phyloP scores from a whole-genome alignment of 2,329 filamentous ascomycete species.

The Venturia effusa region DNA sequence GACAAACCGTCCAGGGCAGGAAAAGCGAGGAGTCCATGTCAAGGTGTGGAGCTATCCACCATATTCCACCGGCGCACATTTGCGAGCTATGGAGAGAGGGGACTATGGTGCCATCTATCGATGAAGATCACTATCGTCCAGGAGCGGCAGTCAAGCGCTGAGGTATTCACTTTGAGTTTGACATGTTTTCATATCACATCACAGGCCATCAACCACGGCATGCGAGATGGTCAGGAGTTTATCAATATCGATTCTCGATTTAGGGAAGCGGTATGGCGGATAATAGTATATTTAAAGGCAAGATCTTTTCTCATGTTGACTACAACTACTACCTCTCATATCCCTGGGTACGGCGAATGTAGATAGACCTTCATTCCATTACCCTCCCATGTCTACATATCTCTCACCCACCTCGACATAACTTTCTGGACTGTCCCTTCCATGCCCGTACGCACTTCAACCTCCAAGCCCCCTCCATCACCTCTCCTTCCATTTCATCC shows the following conservation, averaged over 20 bases:
- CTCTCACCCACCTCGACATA: too few relatives aligned
- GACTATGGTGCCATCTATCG: conserved; percentile 10
- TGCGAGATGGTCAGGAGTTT: not conserved
- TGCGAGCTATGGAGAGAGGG: conserved; percentile 8
- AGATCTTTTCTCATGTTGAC: too few relatives aligned
- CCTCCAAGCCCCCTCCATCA: too few relatives aligned
- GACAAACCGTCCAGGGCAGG: conserved; percentile 2
- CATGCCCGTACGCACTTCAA: too few relatives aligned
- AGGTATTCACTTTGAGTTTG: not conserved
- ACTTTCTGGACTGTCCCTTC: too few relatives aligned
- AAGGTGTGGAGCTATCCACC: conserved; percentile 10
- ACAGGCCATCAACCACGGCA: not conserved
- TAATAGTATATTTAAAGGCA: too few relatives aligned
- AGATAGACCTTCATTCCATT: too few relatives aligned
- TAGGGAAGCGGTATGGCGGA: too few relatives aligned
- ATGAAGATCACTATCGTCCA: not conserved
- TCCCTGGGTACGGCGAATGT: too few relatives aligned
- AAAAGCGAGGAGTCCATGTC: conserved; percentile 10
- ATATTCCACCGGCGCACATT: conserved; percentile 2
- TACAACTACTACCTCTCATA: too few relatives aligned
- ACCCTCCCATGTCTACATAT: too few relatives aligned
- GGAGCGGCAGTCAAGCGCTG: not conserved
- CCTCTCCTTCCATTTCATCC: too few relatives aligned
- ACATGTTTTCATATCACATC: not conserved
- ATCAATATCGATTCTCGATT: not conserved